Percentiles rank a stretch among this genome's conserved stretches.
phyloP scores from a whole-genome alignment of 2,329 filamentous ascomycete species.

The Epichloe aotearoae region DNA sequence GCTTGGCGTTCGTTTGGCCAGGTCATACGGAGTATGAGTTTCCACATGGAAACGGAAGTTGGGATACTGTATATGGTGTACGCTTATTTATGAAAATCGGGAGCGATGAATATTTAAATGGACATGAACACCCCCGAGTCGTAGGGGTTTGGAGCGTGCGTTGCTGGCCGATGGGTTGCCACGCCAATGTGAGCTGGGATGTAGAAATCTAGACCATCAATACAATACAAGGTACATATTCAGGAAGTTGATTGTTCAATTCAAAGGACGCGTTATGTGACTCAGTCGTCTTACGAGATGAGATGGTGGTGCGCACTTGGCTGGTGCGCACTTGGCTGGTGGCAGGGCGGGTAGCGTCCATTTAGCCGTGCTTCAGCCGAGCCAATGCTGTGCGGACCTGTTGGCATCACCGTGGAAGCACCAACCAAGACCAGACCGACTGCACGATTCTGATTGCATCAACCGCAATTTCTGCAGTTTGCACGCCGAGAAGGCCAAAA shows the following conservation, averaged over 20 bases:
- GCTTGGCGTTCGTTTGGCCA: neutral
- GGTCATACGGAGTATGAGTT: neutral
- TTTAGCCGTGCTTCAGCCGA: constrained; percentile 15
- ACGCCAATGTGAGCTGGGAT: too few species aligned
- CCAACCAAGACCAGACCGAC: neutral
- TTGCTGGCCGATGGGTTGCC: too few species aligned
- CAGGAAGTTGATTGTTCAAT: too few species aligned
- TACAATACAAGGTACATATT: too few species aligned
- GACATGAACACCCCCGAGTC: neutral
- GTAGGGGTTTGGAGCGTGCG: too few species aligned
- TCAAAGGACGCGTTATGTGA: too few species aligned
- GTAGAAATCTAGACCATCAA: too few species aligned
- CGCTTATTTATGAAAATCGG: neutral
- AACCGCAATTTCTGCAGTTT: neutral
- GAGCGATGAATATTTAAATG: neutral
- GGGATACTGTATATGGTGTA: neutral
- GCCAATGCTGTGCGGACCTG: neutral
- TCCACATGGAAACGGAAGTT: too few species aligned
- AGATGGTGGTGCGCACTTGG: too few species aligned
- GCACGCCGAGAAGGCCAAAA: neutral
- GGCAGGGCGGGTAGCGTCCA: neutral
- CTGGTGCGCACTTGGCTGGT: too few species aligned
- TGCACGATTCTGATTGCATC: neutral
- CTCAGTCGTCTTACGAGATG: too few species aligned
- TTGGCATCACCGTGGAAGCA: neutral